These are phyloP conservation scores for Globisporangium takayamanum DNA, from an alignment of 352 stramenopile genomes.

Conservation along the genomic window DNA sequence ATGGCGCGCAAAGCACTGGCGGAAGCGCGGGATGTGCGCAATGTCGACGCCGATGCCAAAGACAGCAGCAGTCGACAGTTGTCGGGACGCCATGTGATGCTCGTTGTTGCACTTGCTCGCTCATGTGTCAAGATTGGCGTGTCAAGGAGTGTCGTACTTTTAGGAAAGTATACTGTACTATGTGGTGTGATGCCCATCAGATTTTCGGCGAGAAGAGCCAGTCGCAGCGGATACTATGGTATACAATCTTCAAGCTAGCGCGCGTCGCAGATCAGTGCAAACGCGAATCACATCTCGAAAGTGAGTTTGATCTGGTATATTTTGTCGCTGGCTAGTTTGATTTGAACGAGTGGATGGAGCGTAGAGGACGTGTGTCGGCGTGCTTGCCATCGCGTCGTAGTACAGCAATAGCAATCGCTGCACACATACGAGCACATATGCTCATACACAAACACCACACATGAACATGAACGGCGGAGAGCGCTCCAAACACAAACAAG, in stretches of 20 bases:
- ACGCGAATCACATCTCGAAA: not conserved
- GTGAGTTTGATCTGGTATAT: not conserved
- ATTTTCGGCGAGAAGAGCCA: not conserved
- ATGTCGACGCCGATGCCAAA: slow-evolving; percentile 76
- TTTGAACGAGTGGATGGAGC: too few species aligned
- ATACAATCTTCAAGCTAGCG: not conserved
- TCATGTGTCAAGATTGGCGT: not conserved
- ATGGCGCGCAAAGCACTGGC: slow-evolving; percentile 42
- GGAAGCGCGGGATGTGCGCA: slow-evolving; percentile 49
- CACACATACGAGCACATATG: too few species aligned
- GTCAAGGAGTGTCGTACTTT: not conserved
- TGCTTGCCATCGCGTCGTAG: too few species aligned
- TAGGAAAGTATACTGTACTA: not conserved
- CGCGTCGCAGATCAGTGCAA: not conserved
- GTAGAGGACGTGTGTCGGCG: too few species aligned
- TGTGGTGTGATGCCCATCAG: not conserved
- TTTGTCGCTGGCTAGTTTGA: not conserved
- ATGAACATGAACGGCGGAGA: too few species aligned
- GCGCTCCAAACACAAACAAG: too few species aligned
- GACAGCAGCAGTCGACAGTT: slow-evolving; percentile 8
- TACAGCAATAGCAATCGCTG: too few species aligned
- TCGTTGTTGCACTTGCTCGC: too few species aligned
- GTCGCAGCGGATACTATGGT: not conserved
- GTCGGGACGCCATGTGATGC: too few species aligned
- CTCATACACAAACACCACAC: too few species aligned